These are phyloP conservation scores for Chenopodium berlandieri DNA, from an alignment of 148 eudicot species.

Conservation along the genomic window DNA sequence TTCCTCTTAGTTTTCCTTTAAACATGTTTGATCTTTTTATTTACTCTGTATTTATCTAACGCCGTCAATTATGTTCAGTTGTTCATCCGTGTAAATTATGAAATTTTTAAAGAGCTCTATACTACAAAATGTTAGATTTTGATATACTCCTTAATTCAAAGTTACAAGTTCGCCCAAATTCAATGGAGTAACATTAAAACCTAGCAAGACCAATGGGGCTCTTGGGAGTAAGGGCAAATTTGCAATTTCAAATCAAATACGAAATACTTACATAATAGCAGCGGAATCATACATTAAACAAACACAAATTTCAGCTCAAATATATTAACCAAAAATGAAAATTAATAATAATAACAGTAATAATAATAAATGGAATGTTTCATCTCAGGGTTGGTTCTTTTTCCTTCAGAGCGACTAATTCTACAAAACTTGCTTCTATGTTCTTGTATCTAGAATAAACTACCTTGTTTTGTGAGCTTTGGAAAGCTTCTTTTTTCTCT, in stretches of 20 bases:
- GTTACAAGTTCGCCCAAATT: not conserved
- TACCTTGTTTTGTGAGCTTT: slow-evolving; percentile 64
- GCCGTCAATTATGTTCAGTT: no score
- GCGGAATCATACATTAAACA: not conserved
- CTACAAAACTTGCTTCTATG: slow-evolving; percentile 8
- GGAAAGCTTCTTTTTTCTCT: slow-evolving; percentile 89
- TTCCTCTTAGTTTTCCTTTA: no score
- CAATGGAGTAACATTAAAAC: no score
- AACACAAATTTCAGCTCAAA: not conserved
- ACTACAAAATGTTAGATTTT: no score
- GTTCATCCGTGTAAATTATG: no score
- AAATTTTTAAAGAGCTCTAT: no score
- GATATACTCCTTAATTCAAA: no score
- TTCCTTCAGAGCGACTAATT: not conserved
- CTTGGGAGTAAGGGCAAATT: not conserved
- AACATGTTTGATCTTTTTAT: no score
- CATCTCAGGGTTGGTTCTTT: not conserved
- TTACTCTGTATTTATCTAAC: no score
- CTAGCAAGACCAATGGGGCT: not conserved
- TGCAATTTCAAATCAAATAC: not conserved
- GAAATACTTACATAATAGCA: not conserved
- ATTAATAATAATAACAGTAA: no score
- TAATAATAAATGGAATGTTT: not conserved
- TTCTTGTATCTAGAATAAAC: not conserved
- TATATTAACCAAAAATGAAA: not conserved